Conservation (phyloP, 2,329 filamentous ascomycete species). For the Drechslerella dactyloides region DNA sequence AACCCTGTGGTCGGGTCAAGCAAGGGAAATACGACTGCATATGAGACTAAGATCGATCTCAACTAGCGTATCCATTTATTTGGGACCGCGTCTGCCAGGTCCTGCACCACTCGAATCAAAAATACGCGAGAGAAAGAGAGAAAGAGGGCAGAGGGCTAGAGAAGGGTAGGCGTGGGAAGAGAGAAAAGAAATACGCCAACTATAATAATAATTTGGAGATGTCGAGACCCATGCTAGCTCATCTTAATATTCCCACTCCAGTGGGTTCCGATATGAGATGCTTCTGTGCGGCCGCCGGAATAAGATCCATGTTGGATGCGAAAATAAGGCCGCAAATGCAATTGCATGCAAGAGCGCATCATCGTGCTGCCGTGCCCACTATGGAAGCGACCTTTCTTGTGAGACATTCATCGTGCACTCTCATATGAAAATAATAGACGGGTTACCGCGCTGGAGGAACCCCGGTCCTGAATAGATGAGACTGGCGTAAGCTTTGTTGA, state of each 20-base stretch:
- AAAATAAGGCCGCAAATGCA: slow-evolving; percentile 47
- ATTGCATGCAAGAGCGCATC: slow-evolving; percentile 48
- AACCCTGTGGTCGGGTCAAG: slow-evolving; percentile 7
- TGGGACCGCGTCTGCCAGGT: slow-evolving; percentile 39
- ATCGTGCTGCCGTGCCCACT: slow-evolving; percentile 31
- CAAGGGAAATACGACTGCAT: slow-evolving; percentile 31
- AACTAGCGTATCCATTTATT: slow-evolving; percentile 50
- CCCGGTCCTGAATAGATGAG: background rate
- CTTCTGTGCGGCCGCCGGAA: slow-evolving; percentile 43
- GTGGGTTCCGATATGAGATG: slow-evolving; percentile 47
- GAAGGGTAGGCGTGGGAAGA: too few relatives aligned
- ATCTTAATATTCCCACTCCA: slow-evolving; percentile 51
- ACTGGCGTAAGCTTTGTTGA: background rate
- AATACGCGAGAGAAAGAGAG: slow-evolving; percentile 36
- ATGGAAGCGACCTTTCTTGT: slow-evolving; percentile 25
- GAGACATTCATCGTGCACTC: background rate
- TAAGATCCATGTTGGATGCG: slow-evolving; percentile 38
- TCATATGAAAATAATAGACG: slow-evolving; percentile 1
- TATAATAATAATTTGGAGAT: slow-evolving; percentile 33
- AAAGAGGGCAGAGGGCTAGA: background rate
- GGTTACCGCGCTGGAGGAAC: slow-evolving; percentile 3
- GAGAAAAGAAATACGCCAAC: slow-evolving; percentile 34
- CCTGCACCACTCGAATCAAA: slow-evolving; percentile 43
- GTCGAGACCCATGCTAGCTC: slow-evolving; percentile 49
- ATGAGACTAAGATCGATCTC: slow-evolving; percentile 33